Evolutionary conservation across 257 asterid genomes (phyloP).

Genomic region (Catharanthus roseus): DNA sequence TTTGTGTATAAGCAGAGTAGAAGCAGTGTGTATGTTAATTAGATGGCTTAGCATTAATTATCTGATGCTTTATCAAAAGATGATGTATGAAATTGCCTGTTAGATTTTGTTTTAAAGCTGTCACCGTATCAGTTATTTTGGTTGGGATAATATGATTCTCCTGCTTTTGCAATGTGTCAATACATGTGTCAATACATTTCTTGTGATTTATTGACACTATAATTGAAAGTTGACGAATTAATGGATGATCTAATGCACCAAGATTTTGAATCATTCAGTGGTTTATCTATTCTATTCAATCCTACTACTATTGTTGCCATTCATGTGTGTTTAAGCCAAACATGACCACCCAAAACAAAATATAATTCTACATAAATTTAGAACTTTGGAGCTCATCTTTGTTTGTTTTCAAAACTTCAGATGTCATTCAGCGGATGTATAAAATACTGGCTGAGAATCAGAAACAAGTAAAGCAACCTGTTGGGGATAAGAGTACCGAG

Average conservation of each 20-base stretch:
- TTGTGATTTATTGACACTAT: neutral
- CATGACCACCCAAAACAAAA: neutral
- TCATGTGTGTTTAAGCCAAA: neutral
- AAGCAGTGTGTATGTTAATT: neutral
- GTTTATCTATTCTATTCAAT: neutral
- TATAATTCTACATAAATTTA: neutral
- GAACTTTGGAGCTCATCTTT: neutral
- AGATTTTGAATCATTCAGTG: neutral
- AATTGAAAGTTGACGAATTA: neutral
- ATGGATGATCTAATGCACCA: neutral
- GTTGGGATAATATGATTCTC: neutral
- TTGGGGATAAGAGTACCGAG: constrained; percentile 10
- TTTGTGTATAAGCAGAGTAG: neutral
- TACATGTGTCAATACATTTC: neutral
- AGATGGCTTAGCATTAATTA: neutral
- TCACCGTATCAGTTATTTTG: neutral
- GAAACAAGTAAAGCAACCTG: constrained; percentile 25
- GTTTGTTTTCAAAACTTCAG: constrained; percentile 24
- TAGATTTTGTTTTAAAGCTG: neutral
- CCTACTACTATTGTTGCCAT: neutral
- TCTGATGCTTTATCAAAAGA: neutral
- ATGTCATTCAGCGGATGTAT: constrained; percentile 44
- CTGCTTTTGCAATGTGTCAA: neutral
- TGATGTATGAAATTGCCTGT: neutral
- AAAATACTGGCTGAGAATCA: constrained; percentile 31